phyloP scores from a whole-genome alignment of 2,329 filamentous ascomycete species.

The Cladosporium sp. region DNA sequence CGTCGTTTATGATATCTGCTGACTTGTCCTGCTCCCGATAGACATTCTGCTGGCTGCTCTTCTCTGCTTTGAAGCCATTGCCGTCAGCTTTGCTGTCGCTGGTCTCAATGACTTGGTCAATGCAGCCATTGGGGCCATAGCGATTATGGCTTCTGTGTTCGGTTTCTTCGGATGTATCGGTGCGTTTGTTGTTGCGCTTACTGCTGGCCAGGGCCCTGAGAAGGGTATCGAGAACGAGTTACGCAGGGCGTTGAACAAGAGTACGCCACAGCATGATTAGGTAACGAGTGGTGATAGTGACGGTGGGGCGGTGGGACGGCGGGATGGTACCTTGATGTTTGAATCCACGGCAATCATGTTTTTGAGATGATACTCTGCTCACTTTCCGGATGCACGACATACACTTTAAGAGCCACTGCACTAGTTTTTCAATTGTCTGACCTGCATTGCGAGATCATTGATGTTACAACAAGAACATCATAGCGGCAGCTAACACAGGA shows the following conservation, averaged over 20 bases:
- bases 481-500: too few species aligned
- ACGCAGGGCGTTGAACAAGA: not conserved
- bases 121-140: not conserved
- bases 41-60: not conserved
- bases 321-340: too few species aligned
- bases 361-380: too few species aligned
- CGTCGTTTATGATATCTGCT: not conserved
- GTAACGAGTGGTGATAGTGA: too few species aligned
- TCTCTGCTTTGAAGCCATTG: not conserved
- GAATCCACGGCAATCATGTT: too few species aligned
- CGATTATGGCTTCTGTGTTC: not conserved
- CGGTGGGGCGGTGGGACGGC: too few species aligned
- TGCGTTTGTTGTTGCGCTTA: not conserved
- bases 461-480: too few species aligned
- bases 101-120: not conserved
- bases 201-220: not conserved
- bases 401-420: too few species aligned
- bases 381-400: too few species aligned
- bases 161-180: not conserved
- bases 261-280: not conserved
- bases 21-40: not conserved
- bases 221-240: not conserved
- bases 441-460: too few species aligned
- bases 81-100: not conserved
- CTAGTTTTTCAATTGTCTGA: too few species aligned